These are phyloP conservation scores for Coemansia sp. DNA, from an alignment of 192 early-diverging fungal species.

Conservation along the genomic window DNA sequence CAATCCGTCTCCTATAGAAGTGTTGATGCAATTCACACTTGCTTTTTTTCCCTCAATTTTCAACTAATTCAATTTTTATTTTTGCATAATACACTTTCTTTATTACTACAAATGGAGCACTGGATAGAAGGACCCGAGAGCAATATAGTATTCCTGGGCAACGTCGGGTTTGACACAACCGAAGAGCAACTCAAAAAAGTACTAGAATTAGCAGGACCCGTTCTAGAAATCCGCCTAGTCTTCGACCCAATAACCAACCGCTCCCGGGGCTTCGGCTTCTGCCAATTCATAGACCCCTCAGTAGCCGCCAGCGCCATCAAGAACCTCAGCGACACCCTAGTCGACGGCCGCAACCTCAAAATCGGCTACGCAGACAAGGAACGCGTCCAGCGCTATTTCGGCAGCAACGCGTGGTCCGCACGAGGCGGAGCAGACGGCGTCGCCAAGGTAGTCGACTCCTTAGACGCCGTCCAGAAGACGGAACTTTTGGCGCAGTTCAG, in stretches of 20 bases:
- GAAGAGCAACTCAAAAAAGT: constrained; percentile 92
- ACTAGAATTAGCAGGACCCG: constrained; percentile 91
- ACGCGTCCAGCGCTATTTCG: constrained; percentile 26
- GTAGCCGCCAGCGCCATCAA: constrained; percentile 95
- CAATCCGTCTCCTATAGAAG: not conserved
- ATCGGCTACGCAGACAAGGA: constrained; percentile 88
- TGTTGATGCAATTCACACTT: not conserved
- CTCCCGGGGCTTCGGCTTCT: constrained; percentile 93
- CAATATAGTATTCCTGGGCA: constrained; percentile 62
- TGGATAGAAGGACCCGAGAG: constrained; percentile 29
- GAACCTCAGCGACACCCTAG: constrained; percentile 87
- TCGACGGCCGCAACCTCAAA: constrained; percentile 83
- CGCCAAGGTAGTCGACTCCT: not conserved
- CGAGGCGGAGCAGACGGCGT: constrained; percentile 22
- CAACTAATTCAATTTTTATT: not conserved
- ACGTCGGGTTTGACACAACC: constrained; percentile 86
- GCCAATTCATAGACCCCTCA: constrained; percentile 84
- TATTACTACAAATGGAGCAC: constrained; percentile 25
- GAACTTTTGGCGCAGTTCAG: constrained; percentile 35
- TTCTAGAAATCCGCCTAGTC: constrained; percentile 77
- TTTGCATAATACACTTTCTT: not conserved
- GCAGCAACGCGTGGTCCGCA: constrained; percentile 10
- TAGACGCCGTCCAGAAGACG: constrained; percentile 8
- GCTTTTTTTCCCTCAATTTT: not conserved
- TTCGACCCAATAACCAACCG: constrained; percentile 84